Base-by-base conservation (phyloP, 257 asterid genomes). In the Jaltomata sinuosa region DNA sequence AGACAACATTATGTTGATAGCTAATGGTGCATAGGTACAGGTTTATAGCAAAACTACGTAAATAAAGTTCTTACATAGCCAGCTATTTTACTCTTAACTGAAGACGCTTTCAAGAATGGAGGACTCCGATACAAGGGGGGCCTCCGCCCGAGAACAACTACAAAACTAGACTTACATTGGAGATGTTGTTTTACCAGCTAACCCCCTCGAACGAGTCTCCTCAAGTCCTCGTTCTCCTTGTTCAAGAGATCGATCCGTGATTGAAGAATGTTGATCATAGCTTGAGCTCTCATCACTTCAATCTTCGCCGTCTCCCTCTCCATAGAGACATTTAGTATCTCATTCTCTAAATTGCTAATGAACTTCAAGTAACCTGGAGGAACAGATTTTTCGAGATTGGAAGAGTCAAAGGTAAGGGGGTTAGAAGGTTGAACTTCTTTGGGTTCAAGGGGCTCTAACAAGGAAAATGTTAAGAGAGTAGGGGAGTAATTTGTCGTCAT, bases 281-380 rank as follows among this genome's bases (percentile, higher is more conserved):
- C 97, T 59, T 96, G 94, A 38, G 97, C 97, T 72, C 99, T 91
- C 98, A 94, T 94, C 95, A 96, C 91, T 86, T 96, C 99, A 86
- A 96, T 93, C 96, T 93, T 96, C 85, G 91, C 55, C 0, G 95
- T 93, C 89, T 96, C 99, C 87, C 97, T 84, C 85, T 94, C 99
- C 98, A 93, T 93, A 68, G 98, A 92, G 8, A 93, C 94, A 27
- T 93, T 94, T 38, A 94, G 87, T 57, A 94, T 92, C 93, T 93
- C 98, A 18, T 88, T 92, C 91, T 96, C 99, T 4, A 96, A 88
- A 68, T 94, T 93, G 91, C 92, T 92, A 80, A 96, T 96, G 57
- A 94, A 96, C 79, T 94, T 96, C 87, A 94, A 53, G 86, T 94
- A 96, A 10, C 98, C 99, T 8, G 98, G 98, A 3, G 98, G 98